Conservation (phyloP, 2,329 filamentous ascomycete genomes). For the Xylariaceae sp. region DNA sequence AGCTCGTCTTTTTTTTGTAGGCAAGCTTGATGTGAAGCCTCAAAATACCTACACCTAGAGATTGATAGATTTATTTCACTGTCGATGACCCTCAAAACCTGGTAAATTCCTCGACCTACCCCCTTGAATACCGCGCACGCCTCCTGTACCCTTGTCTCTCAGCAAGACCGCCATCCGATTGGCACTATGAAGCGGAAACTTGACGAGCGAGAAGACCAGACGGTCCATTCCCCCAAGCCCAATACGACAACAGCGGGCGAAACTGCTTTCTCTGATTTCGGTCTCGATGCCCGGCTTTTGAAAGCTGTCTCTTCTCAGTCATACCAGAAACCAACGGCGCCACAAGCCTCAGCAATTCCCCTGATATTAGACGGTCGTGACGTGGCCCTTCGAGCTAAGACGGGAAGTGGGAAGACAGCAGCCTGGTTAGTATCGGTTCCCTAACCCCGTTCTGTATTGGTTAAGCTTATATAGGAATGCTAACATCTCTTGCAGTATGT, state of each 20-base stretch:
- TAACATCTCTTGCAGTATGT: background rate
- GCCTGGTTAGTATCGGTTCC: conserved; percentile 56
- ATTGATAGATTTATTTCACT: no score
- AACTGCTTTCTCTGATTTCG: conserved; percentile 74
- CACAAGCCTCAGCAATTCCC: conserved; percentile 88
- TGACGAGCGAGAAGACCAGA: conserved; percentile 57
- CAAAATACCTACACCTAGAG: no score
- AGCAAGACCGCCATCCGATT: background rate
- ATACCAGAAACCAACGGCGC: conserved; percentile 84
- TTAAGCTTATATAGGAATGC: no score
- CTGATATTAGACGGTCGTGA: conserved; percentile 86
- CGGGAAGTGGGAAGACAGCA: conserved; percentile 96
- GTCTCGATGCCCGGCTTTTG: conserved; percentile 82
- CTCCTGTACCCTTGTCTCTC: no score
- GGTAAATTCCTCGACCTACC: background rate
- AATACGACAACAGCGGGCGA: conserved; percentile 33
- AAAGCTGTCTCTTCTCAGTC: conserved; percentile 85
- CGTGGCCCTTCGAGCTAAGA: conserved; percentile 90
- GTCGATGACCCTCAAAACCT: no score
- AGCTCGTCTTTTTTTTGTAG: background rate
- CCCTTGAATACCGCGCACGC: background rate
- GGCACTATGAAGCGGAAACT: conserved; percentile 65
- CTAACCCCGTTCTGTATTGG: no score
- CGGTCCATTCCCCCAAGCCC: conserved; percentile 34
- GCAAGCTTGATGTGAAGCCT: no score